Conservation (phyloP, 768 basidiomycete genomes). For the Epithele typhae region DNA sequence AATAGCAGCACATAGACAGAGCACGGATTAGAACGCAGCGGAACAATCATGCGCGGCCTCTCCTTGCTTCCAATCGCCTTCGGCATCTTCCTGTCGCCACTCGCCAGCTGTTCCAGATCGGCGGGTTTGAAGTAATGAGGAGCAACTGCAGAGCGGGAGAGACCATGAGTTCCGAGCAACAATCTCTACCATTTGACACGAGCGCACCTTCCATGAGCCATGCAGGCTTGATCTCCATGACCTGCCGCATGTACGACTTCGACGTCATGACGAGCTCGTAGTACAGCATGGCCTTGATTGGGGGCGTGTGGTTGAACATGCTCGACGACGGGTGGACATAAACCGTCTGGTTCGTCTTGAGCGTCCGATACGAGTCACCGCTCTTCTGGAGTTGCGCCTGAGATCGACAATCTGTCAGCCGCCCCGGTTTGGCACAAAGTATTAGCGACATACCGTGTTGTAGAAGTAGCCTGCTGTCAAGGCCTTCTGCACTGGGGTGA, state of each 20-base stretch:
- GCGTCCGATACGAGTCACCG: slow-evolving; percentile 94
- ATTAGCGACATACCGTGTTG: slow-evolving; percentile 60
- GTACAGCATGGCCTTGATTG: slow-evolving; percentile 84
- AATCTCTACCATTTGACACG: neutral
- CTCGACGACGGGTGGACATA: slow-evolving; percentile 96
- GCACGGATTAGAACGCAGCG: too few species aligned
- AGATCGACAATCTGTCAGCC: neutral
- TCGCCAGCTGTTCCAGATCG: slow-evolving; percentile 73
- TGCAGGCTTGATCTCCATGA: slow-evolving; percentile 96
- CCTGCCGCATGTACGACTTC: slow-evolving; percentile 96
- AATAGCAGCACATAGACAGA: too few species aligned
- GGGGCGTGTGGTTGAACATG: slow-evolving; percentile 93
- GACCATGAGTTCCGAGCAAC: neutral
- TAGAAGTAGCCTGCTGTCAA: slow-evolving; percentile 95
- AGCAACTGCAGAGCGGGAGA: slow-evolving; percentile 54
- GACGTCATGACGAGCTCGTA: slow-evolving; percentile 97
- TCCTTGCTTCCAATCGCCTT: slow-evolving; percentile 48
- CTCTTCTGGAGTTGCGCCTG: slow-evolving; percentile 92
- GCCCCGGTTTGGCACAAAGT: neutral
- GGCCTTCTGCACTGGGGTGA: slow-evolving; percentile 91
- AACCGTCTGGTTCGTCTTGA: slow-evolving; percentile 95
- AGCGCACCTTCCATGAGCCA: slow-evolving; percentile 87
- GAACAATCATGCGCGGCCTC: too few species aligned
- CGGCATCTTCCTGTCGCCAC: slow-evolving; percentile 93
- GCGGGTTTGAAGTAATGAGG: slow-evolving; percentile 94